Base-by-base conservation (phyloP, 1,139 yeast genomes). In the Scheffersomyces cryptocercus region DNA sequence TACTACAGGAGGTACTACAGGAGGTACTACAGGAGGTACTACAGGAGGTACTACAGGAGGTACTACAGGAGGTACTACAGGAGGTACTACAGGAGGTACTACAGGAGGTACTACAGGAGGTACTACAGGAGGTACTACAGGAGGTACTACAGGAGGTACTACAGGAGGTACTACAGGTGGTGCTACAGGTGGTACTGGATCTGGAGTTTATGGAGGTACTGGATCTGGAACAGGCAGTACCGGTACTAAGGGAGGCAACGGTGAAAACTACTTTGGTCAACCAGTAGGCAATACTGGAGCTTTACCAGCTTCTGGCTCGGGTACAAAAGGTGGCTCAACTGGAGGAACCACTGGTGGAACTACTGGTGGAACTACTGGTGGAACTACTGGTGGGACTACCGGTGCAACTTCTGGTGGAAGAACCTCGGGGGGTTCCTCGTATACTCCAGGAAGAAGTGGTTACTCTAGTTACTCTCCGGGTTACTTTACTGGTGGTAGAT, bases 71-170 rank as follows among this genome's bases (percentile, higher is more conserved):
- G 15, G 34, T 15, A 31, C 14, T 5, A 14, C 34, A 14, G 34
- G 34, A 13, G 34, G 34, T 31, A 31, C 15, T 14, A 13, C 11
- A 28, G 41, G 13, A 12, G 36, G 36, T 13, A 14, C 20, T 4
- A 37, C 24, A 12, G 38, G 41, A 9, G 41, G 41, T 5, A 33
- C 38, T 12, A 33, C 41, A 4, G 38, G 29, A 4, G 29, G 37
- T 11, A 33, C 41, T 6, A 28, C 16, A 5, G 41, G 37, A 5
- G 38, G 38, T 20, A 20, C 41, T 9, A 10, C 40, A 12, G 15
- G 30, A 7, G 41, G 41, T 3, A 33, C 38, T 12, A 33, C 41
- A 2, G 38, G 29, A 5, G 29, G 37, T 11, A 33, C 41, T 3
- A 24, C 20, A 3, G 41, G 38, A 6, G 29, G 38, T 10, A 7